Evolutionary conservation across 2,329 filamentous ascomycete genomes (phyloP).

Genomic region (Verticillium albo-atrum): DNA sequence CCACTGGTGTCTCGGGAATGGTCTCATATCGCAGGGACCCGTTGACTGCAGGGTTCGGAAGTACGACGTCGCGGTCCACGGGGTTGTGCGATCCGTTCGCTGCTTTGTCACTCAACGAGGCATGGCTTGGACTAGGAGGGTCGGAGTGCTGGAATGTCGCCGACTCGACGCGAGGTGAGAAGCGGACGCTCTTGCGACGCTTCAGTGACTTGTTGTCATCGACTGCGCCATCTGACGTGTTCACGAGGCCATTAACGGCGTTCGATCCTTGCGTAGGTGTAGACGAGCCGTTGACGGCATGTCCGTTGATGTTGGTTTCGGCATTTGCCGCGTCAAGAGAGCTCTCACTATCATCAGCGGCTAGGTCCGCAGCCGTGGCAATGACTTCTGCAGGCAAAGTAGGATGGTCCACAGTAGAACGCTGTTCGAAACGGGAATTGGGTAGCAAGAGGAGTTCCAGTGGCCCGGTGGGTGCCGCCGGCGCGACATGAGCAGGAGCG

Average conservation of each 20-base stretch:
- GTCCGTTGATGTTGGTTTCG: not conserved
- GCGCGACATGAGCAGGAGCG: not conserved
- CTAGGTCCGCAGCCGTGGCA: not conserved
- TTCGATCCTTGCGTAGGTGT: not conserved
- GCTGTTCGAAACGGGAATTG: constrained; percentile 37
- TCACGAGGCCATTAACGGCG: not conserved
- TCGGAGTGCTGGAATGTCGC: constrained; percentile 53
- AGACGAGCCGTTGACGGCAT: not conserved
- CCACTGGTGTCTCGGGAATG: not conserved
- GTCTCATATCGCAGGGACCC: not conserved
- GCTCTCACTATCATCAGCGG: not conserved
- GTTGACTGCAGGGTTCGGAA: not conserved
- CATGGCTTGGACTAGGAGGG: constrained; percentile 42
- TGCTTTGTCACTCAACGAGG: constrained; percentile 13
- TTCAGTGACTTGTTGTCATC: constrained; percentile 23
- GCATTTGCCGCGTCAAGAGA: not conserved
- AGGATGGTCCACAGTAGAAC: not conserved
- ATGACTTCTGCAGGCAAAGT: not conserved
- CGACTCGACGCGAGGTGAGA: constrained; percentile 63
- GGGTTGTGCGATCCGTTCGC: not conserved
- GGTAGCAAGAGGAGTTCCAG: constrained; percentile 47
- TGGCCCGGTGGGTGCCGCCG: constrained; percentile 30
- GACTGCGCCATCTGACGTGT: not conserved
- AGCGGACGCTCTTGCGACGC: constrained; percentile 62
- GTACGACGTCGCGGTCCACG: not conserved